phyloP scores from a whole-genome alignment of 768 basidiomycete genomes.

The Boletus coccyginus region DNA sequence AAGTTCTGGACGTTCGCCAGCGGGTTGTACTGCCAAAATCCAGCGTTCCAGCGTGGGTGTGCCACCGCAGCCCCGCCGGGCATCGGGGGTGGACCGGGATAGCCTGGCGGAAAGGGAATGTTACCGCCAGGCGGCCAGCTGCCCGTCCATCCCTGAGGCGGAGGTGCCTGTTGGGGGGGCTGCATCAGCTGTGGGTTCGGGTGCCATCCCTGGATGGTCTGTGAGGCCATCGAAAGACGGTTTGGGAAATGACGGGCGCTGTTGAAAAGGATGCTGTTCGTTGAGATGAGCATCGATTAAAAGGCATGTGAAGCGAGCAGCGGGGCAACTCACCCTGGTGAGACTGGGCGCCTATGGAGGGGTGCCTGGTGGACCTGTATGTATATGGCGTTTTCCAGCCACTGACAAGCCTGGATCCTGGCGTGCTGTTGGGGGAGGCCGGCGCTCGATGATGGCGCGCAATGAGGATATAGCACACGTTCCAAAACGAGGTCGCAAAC shows the following conservation, averaged over 20 bases:
- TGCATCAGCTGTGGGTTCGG: constrained; percentile 35
- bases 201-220: constrained; percentile 29
- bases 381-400: constrained; percentile 1
- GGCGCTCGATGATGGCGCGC: neutral
- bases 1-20: constrained; percentile 26
- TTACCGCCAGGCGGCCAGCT: constrained; percentile 35
- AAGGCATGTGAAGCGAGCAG: neutral
- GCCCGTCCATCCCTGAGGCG: constrained; percentile 36
- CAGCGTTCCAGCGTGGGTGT: constrained; percentile 47
- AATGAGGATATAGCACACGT: neutral
- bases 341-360: neutral
- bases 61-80: constrained; percentile 49
- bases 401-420: neutral
- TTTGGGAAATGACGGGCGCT: neutral
- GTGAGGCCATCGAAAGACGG: constrained; percentile 21
- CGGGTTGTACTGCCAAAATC: constrained; percentile 53
- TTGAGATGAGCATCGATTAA: constrained; percentile 10
- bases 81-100: constrained; percentile 51
- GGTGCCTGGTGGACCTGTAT: neutral
- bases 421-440: neutral
- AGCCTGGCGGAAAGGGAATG: constrained; percentile 32
- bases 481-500: neutral
- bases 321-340: neutral
- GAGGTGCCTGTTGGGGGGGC: constrained; percentile 16
- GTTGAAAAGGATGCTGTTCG: neutral